These are phyloP conservation scores for Apostasia shenzhenica DNA, from an alignment of 106 monocot species.

Conservation along the genomic window DNA sequence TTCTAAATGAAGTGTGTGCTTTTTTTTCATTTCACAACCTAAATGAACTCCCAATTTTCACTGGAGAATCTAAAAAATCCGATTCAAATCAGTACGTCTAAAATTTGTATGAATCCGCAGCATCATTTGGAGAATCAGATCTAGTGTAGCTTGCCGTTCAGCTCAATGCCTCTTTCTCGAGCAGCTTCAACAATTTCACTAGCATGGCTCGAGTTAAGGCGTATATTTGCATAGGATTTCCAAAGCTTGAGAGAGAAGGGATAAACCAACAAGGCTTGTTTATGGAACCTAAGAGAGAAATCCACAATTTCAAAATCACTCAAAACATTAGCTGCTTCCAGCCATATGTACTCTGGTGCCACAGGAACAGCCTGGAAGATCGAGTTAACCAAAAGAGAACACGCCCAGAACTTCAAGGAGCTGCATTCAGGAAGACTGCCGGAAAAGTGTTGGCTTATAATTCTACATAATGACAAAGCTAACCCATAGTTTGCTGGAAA, in stretches of 20 bases:
- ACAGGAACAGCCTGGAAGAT: constrained; percentile 59
- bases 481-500: constrained; percentile 70
- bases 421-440: constrained; percentile 13
- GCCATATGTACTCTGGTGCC: constrained; percentile 73
- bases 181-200: constrained; percentile 41
- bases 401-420: constrained; percentile 57
- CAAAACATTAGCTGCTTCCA: constrained; percentile 39
- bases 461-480: constrained; percentile 44
- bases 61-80: too few relatives aligned
- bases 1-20: too few relatives aligned
- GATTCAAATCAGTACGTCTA: too few relatives aligned
- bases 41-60: too few relatives aligned
- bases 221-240: constrained; percentile 46
- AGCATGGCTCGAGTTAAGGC: constrained; percentile 19
- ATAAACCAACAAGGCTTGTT: constrained; percentile 57
- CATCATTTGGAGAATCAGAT: too few relatives aligned
- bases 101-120: too few relatives aligned
- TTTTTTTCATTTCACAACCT: too few relatives aligned
- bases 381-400: constrained; percentile 56
- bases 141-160: neutral
- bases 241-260: constrained; percentile 87
- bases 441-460: constrained; percentile 12
- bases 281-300: constrained; percentile 50
- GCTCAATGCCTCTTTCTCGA: constrained; percentile 62
- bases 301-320: constrained; percentile 13